Evolutionary conservation across 2,329 filamentous ascomycete species (phyloP), one percentile per base, ranked within the genome.

Genomic region (Trichoderma koningii): DNA sequence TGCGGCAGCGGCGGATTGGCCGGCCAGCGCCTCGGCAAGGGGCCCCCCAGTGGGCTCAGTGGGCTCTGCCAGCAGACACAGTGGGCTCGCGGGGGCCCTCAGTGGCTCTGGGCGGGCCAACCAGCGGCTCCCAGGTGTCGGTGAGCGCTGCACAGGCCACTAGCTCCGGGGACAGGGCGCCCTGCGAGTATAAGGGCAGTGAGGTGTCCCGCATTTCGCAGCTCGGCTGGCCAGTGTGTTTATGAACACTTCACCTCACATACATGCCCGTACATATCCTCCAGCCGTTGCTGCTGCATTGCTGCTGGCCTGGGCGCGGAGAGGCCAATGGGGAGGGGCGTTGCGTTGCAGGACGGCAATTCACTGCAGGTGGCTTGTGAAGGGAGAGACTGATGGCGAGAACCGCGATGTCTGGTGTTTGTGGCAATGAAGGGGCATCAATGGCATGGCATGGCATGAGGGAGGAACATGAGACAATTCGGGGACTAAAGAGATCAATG

Each of bases 101-200:
- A 63, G 60, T 55, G 60, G 60, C 26, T 41, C 50, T 50, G 38
- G 42, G 52, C 57, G 62, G 52, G 52, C 64, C 59, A 66, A 63
- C 59, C 64, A 66, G 63, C 53, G 63, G 45, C 60, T 59, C 53
- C 55, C 63, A 65, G 63, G 63, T 66, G 64, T 66, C 64, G 64
- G 64, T 66, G 64, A 66, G 52, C 55, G 48, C 44, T 65, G 63
- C 55, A 62, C 19, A 57, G 62, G n/a, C 45, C 60, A 55, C 60
- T 63, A 53, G 50, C 50, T 53, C 60, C 50, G 60, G 60, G 60
- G 59, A 47, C 14, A 38, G 21, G n/a, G 23, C 21, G 47, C 55
- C 55, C 55, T 45, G 45, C 30, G 45, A 23, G 56, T 21, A 38
- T 30, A 44, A 26, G 23, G n/a, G 38, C 48, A 38, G 26, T 55